A percentile compares a stretch with the other conserved stretches of the same genome.
Evolutionary conservation across 495 filamentous ascomycete genomes (phyloP).

Genomic region (Pseudotulostoma volvatum): DNA sequence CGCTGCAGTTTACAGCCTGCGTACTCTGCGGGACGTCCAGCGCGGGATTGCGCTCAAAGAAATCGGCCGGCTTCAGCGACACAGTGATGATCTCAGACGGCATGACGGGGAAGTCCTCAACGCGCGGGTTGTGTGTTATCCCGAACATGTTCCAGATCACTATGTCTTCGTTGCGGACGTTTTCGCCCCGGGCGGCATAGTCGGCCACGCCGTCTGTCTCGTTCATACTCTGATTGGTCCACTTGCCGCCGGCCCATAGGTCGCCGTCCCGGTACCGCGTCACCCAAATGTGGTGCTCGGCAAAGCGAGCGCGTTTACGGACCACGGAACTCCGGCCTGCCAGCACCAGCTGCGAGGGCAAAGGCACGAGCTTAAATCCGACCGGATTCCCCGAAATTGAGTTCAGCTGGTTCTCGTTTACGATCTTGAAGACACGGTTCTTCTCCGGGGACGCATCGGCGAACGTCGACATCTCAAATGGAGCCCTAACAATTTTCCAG

Average conservation of each 20-base stretch:
- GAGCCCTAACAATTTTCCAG: slow-evolving; percentile 40
- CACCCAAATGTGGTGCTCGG: slow-evolving; percentile 56
- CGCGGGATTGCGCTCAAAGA: slow-evolving; percentile 61
- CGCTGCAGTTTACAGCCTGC: slow-evolving; percentile 1
- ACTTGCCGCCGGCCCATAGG: slow-evolving; percentile 55
- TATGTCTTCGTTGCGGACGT: slow-evolving; percentile 18
- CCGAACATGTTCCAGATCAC: slow-evolving; percentile 24
- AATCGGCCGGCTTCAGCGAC: slow-evolving; percentile 48
- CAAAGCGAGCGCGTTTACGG: slow-evolving; percentile 54
- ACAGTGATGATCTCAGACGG: slow-evolving; percentile 35
- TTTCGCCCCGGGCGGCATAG: slow-evolving; percentile 22
- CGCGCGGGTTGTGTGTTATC: slow-evolving; percentile 31
- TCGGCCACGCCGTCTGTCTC: slow-evolving; percentile 32
- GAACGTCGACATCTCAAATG: slow-evolving; percentile 38
- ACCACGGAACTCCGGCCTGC: slow-evolving; percentile 49
- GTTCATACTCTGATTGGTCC: slow-evolving; percentile 50
- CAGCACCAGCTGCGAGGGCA: slow-evolving; percentile 57
- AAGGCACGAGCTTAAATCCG: slow-evolving; percentile 52
- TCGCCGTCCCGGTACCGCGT: slow-evolving; percentile 55
- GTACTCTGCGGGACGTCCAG: slow-evolving; percentile 2
- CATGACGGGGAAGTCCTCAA: slow-evolving; percentile 43
- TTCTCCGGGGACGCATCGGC: slow-evolving; percentile 37
- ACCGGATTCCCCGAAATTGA: slow-evolving; percentile 49
- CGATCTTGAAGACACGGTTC: slow-evolving; percentile 55
- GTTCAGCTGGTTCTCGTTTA: slow-evolving; percentile 42